phyloP scores from a whole-genome alignment of 2,329 filamentous ascomycete genomes.

The Cryphonectria parasitica region DNA sequence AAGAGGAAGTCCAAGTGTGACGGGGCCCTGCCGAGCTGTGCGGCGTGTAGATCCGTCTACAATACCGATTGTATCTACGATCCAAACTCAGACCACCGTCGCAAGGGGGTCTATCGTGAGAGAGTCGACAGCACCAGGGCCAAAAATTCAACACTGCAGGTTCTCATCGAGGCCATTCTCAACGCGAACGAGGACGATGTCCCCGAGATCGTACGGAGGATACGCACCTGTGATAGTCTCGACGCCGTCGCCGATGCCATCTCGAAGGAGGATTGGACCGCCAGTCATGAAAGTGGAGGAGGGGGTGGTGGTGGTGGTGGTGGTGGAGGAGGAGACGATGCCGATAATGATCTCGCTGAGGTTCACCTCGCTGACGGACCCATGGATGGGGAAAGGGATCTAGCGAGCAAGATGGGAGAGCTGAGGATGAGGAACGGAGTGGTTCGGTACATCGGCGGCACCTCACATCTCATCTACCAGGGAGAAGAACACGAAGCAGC shows the following conservation, averaged over 20 bases:
- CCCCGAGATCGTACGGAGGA: constrained; percentile 77
- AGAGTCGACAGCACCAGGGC: constrained; percentile 89
- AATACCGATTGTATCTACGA: constrained; percentile 91
- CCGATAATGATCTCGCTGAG: constrained; percentile 42
- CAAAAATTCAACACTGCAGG: constrained; percentile 83
- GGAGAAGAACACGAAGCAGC: constrained; percentile 51
- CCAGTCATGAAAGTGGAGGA: constrained; percentile 43
- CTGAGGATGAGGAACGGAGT: constrained; percentile 84
- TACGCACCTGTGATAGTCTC: constrained; percentile 79
- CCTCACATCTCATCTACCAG: constrained; percentile 88
- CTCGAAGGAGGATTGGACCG: constrained; percentile 44
- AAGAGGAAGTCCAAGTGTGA: constrained; percentile 88
- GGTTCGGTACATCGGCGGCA: constrained; percentile 90
- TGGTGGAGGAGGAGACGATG: constrained; percentile 38
- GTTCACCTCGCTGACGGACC: constrained; percentile 47
- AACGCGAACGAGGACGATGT: constrained; percentile 91
- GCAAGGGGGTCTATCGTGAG: constrained; percentile 96
- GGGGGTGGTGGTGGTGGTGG: constrained; percentile 40
- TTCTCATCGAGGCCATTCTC: constrained; percentile 89
- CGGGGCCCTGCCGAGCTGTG: constrained; percentile 87
- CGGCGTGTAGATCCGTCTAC: constrained; percentile 95
- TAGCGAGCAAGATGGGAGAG: constrained; percentile 93
- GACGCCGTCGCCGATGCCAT: constrained; percentile 60
- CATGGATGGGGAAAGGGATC: constrained; percentile 70
- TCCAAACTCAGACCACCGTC: constrained; percentile 91